Base-by-base conservation (phyloP, 371 early-diverging fungal genomes). In the Haplosporangium sp. region DNA sequence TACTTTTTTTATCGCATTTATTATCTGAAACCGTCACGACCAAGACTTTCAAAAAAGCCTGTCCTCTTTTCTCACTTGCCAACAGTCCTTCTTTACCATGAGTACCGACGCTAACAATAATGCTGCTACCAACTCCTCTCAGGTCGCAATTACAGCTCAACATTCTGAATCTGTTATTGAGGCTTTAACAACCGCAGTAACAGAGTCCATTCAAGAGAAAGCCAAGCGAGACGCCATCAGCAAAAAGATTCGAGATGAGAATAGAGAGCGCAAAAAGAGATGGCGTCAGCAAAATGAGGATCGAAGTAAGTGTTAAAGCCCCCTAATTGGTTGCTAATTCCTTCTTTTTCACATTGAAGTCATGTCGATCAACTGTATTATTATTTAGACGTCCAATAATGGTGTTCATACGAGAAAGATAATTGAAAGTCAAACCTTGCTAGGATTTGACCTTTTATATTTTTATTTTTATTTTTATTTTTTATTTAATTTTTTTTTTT, bases 251-350 rank as follows among this genome's bases (percentile, higher is more conserved):
- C 86, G 93, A 52, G 87, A 84, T 44, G 93, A 93, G 81, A 93
- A 93, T 84, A 83, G 93, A 19, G 91, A 91, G 73, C 88, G 93
- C 44, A 93, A 93, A 77, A 91, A 91, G 81, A 83, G 91, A 63
- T 93, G 93, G 93, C 86, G 93, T 65, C 88, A 88, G 58, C 85
- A 87, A 53, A 93, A 93, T 70, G 92, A 91, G 78, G 92, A 93
- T 70, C 85, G 92, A 82, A 93, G 89, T 90, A 88, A 86, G 89
- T 86, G n/a, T 59, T 39, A 59, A 59, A 59, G 7, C 17, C n/a
- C 27, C 27, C n/a, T 40, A n/a, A 11, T 19, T 27, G 27, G 38
- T 19, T 40, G 9, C 8, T 59, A 5, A 17, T 19, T n/a, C 15
- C 17, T 39, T 59, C 40, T 6, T 17, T 4, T 39, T 39, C 42